Evolutionary conservation across 495 filamentous ascomycete species (phyloP).

Genomic region (Bombardia bombarda): DNA sequence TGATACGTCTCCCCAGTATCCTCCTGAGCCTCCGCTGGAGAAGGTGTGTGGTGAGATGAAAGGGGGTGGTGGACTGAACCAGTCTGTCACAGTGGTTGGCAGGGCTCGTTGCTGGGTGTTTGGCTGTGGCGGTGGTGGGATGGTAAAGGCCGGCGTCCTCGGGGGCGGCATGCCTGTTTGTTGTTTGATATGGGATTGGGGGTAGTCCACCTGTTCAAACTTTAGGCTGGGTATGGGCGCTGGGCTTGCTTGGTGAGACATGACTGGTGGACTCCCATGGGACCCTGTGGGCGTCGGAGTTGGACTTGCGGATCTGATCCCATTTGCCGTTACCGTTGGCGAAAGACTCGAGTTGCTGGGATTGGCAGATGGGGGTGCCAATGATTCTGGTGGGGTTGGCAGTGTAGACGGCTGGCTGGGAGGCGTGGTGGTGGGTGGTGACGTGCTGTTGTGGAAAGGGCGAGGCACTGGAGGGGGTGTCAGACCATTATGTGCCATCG

Average conservation of each 20-base stretch:
- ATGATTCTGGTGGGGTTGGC: conserved; percentile 24
- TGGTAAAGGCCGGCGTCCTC: conserved; percentile 25
- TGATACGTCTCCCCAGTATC: conserved; percentile 11
- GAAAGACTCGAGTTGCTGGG: conserved; percentile 10
- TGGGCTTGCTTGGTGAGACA: conserved; percentile 10
- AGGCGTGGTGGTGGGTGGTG: background rate
- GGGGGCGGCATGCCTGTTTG: conserved; percentile 13
- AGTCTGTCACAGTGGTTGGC: conserved; percentile 29
- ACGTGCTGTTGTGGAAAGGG: background rate
- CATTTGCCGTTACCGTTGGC: conserved; percentile 4
- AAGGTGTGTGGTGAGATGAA: conserved; percentile 42
- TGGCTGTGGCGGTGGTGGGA: conserved; percentile 25
- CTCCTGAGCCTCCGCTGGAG: conserved; percentile 7
- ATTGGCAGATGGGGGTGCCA: conserved; percentile 11
- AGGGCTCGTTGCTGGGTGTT: conserved; percentile 30
- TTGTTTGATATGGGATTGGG: conserved; percentile 13
- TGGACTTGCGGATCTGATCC: conserved; percentile 8
- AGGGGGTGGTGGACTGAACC: conserved; percentile 43
- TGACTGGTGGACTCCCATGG: conserved; percentile 7
- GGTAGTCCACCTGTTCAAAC: conserved; percentile 7
- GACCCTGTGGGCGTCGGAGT: conserved; percentile 16
- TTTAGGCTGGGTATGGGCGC: conserved; percentile 11
- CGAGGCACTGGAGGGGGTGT: conserved; percentile 1
- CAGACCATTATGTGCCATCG: conserved; percentile 8
- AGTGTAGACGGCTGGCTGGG: no score